Evolutionary conservation across 805 yeast genomes (phyloP), one percentile per base, ranked within the genome.

Genomic region (Schwanniomyces pseudopolymorphus): DNA sequence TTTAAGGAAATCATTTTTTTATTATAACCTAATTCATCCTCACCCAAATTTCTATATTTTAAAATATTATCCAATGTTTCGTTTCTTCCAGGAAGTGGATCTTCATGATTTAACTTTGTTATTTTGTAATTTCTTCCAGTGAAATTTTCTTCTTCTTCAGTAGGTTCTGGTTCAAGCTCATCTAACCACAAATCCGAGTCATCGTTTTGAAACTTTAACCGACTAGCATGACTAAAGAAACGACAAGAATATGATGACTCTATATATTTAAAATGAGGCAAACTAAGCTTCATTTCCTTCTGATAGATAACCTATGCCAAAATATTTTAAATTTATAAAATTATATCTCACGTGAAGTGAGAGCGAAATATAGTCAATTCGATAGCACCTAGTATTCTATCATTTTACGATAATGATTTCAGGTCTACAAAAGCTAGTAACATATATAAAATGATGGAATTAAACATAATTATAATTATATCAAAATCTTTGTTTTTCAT

Each of bases 1-100:
- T 65, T 60, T 26, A 72, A 42, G 20, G 69, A 55, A 33, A 66
- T 52, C 16, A 46, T 40, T 7, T 49, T 44, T 11, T 42, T 47
- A 24, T 24, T 33, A 42, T 52, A 50, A 21, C 64, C 63, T 9
- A 27, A 25, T 5, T 44, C 49, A 28, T 62, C 65, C 3, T 28
- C 27, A 3, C 64, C 67, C 17, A 56, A 37, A 20, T 55, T 55
- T 9, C 49, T 45, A 46, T 47, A 61, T n/a, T 45, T 45, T 38
- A 49, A 31, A 4, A 16, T 7, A 17, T 39, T 42, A 21, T 45
- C 46, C 5, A 42, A 13, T 11, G 4, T 10, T n/a, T 28, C 33
- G 8, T 24, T n/a, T 14, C 26, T 31, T 16, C 43, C 43, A 17
- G 13, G 17, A 27, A 14, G 22, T 17, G 14, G 3, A 24, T 39